Base-by-base conservation (phyloP, 2,329 filamentous ascomycete species). In the Colletotrichum simmondsii region DNA sequence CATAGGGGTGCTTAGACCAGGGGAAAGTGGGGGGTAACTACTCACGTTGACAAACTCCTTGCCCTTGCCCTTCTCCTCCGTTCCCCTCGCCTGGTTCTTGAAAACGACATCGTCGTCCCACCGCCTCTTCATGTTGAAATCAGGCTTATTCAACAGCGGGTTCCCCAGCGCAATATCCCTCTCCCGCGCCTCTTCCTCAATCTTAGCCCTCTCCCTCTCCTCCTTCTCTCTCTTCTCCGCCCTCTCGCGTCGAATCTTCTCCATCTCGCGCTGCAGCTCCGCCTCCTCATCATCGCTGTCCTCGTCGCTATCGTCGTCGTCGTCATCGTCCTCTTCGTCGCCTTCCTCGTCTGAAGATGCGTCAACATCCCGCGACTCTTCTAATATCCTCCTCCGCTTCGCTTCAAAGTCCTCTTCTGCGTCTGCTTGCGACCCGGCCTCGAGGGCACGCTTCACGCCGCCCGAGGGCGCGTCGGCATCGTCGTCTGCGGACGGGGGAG, bases 61-160 rank as follows among this genome's bases (percentile, higher is more conserved):
- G 84, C 89, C 91, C 86, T 95, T 91, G 75, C 93, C 92, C 86
- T 93, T 95, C 75, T 98, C 95, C 80, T 98, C 96, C 0, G 95
- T 98, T 10, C 96, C 97, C 72, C 97, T 90, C 42, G 96, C 97
- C 85, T 99, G 97, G 83, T 99, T 99, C 87, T 98, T 98, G 86
- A 99, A 99, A 3, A 99, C 95, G 14, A 99, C 97, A 81, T 99
- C 97, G 78, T 99, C 97, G 78, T 99, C 97, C 97, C 97, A 99
- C 77, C 95, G 87, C 77, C 94, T 87, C 88, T 98, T 98, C 79
- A 98, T 92, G 71, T 92, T 95, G 81, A 97, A 98, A 77, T 98
- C 95, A 24, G 90, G 85, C 81, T 94, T 94, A 63, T 98, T 98
- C 69, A 99, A 89, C 64, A 99, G 85, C 52, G 97, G 97, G 81